Base-by-base conservation (phyloP, 225 moss, liverwort and hornwort genomes). In the Asterella californica region DNA sequence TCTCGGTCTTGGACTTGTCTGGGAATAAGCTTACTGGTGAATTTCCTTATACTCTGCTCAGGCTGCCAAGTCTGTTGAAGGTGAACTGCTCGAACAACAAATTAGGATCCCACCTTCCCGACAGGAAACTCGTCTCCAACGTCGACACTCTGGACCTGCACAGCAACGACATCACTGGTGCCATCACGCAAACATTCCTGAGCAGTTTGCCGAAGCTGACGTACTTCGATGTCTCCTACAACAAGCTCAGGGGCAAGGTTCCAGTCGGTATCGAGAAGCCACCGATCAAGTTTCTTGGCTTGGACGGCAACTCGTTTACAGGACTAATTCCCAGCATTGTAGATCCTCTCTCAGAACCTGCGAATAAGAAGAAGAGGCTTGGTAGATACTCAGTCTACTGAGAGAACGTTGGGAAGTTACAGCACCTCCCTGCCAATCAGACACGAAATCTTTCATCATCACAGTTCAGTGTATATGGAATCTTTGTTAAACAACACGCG, bases 151-250 rank as follows among this genome's bases (percentile, higher is more conserved):
- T 87, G 53, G 86, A 87, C 63, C 81, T 83, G 55, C 83, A 83
- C 76, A 53, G 54, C 34, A 87, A 83, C 71, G 81, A 84, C 49
- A 75, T 87, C 71, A 70, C 34, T 8, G 86, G 86, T 9, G 50
- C 63, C 37, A 84, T 87, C 62, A 54, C 76, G n/a, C 54, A 76
- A 36, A 36, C 70, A 9, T 87, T 87, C 66, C 81, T 87, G 21
- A 3, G 2, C 36, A 75, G 74, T 53, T 38, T 87, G 38, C 57
- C 70, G 38, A 15, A 47, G 0, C 46, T 87, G 38, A 49, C 57
- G 25, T 84, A 84, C 49, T 54, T 87, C 46, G 86, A 87, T 53
- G 79, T 87, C 63, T 81, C 86, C 0, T 63, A 25, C 72, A 87
- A 87, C 83, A 76, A 70, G 78, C 76, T 87, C 42, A 81, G 61